Percentiles rank a stretch among this genome's conserved stretches.
Evolutionary conservation across 73 alveolate genomes (phyloP).

Genomic region (Tetrahymena thermophila): DNA sequence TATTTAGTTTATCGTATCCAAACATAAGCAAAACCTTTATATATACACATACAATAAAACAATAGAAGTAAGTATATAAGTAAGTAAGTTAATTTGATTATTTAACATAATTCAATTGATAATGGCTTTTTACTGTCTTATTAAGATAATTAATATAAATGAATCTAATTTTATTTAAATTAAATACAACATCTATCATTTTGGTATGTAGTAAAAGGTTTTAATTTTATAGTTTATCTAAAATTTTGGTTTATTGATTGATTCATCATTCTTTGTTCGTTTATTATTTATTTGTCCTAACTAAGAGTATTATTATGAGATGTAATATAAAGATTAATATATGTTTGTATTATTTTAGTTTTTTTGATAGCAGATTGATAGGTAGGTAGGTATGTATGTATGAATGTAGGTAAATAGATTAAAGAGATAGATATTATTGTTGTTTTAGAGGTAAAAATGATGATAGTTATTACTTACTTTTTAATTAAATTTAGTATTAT

Average conservation of each 20-base stretch:
- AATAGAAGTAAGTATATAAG: no score
- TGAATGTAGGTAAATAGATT: no score
- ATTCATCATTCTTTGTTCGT: no score
- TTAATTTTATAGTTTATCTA: no score
- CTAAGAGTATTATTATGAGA: background rate
- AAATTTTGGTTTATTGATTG: background rate
- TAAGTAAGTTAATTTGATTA: no score
- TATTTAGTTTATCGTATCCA: no score
- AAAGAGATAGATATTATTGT: background rate
- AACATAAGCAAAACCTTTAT: no score
- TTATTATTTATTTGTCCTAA: background rate
- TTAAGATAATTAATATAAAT: no score
- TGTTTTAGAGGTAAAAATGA: background rate
- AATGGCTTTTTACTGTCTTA: no score
- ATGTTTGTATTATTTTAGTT: background rate
- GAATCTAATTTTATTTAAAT: no score
- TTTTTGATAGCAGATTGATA: background rate
- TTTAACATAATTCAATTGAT: no score
- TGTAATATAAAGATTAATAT: background rate
- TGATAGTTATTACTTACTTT: background rate
- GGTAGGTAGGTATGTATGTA: background rate
- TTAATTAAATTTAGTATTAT: background rate
- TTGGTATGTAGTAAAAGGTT: background rate
- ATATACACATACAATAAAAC: no score
- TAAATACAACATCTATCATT: background rate